Base-by-base conservation (phyloP, 2,329 filamentous ascomycete genomes). In the Hypoxylon sp. region DNA sequence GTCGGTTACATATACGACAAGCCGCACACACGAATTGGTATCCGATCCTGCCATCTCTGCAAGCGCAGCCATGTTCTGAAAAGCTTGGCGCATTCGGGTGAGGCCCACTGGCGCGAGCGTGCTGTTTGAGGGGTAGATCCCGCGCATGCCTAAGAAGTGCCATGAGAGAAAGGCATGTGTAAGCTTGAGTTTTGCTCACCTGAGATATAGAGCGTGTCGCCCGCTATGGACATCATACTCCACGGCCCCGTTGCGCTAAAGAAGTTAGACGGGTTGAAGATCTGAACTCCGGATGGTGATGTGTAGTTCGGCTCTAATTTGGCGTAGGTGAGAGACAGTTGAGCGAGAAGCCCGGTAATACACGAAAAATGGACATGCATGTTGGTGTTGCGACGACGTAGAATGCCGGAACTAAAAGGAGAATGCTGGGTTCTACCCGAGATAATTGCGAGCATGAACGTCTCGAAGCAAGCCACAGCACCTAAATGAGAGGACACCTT, bases 1-100 rank as follows among this genome's bases (percentile, higher is more conserved):
- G 41, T 78, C 77, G 1, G 75, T 77, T 3, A 73, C 72, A 53
- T 77, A 77, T 11, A 78, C 75, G 1, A 76, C 72, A 0, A 77
- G 45, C 14, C 68, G 66, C 4, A 50, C 64, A 11, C 65, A 75
- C 3, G 64, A 66, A 25, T 54, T 58, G 9, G 60, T 54, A 23
- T 77, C 73, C 1, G 71, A 64, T 6, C 74, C 75, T 2, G 65
- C 72, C 70, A 77, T 73, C 41, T 71, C 67, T 3, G 73, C 76
- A 7, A 78, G 72, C 12, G 69, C 52, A 7, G 63, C 64, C 75
- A 78, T 78, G 65, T 78, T 78, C 46, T 68, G 59, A 55, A 73
- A 78, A 1, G 76, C 76, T 50, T 74, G 74, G 19, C 73, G 73
- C n/a, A 78, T 67, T 5, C 75, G 74, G 4, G 68, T 65, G 11